Base-by-base conservation (phyloP, 2,329 filamentous ascomycete genomes). In the Penicillium concentricum region DNA sequence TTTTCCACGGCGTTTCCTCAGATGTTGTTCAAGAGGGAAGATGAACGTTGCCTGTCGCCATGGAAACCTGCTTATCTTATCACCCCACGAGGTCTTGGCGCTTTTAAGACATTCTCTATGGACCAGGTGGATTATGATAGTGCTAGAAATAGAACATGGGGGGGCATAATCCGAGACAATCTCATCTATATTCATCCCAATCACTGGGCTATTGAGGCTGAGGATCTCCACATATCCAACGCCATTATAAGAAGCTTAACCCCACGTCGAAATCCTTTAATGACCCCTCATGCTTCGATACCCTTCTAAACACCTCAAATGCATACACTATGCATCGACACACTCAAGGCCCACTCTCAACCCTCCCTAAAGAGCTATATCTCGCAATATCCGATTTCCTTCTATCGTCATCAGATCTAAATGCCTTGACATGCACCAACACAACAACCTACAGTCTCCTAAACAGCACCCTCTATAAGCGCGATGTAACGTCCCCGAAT, bases 391-490 rank as follows among this genome's bases (percentile, higher is more conserved):
- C 61, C 12, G 41, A 42, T 22, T 62, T 54, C 51, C 56, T 65
- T 18, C 15, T n/a, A 12, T 30, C 41, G 18, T 24, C 28, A 9
- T 39, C 54, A 8, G 60, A 62, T 52, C 47, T 67, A 6, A 67
- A 63, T 45, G 45, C 60, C 32, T 56, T 67, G 13, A 51, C 51
- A 7, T 53, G 52, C 46, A 59, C 56, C 22, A 64, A 54, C 44
- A 51, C 37, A 16, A 51, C 37, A 12, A 45, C 61, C 43, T 35
- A 66, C 52, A 22, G 8, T 10, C 56, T 63, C 41, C 47, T 67
- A 16, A 64, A 61, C 35, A 38, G 47, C 4, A 34, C 12, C 6
- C 59, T 69, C 16, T 69, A 68, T 45, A 57, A 50, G 6, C 42
- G 53, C 35, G 54, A 66, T 51, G 53, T 54, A 15, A 44, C 45